Evolutionary conservation across 108 stramenopile species (phyloP), one percentile per base, ranked within the genome.

Genomic region (Aurantiochytrium sp.): DNA sequence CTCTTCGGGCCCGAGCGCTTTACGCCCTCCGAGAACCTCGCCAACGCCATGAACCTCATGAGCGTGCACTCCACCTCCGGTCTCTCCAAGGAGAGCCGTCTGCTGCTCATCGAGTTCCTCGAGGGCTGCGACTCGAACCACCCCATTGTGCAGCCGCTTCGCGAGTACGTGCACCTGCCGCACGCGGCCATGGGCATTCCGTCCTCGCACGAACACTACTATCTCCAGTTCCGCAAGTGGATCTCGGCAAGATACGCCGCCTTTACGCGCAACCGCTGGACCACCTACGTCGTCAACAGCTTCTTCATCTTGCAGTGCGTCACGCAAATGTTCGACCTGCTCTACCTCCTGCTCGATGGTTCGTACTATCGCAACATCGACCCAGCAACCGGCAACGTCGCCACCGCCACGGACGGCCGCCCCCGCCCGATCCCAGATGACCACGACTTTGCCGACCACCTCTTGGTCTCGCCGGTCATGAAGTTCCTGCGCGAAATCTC

Each of bases 41-140:
- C 73, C 39, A 81, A 81, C 73, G 73, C 73, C 45, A 41, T 81
- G 73, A 81, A 81, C 2, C 45, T 81, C 27, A 81, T 81, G 73
- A 81, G 73, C 32, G 73, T 81, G 39, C 30, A 81, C 45, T 81
- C 73, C 12, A 81, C 73, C 8, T 6, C 45, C 17, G 73, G 73
- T 42, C 73, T 81, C 21, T 81, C 73, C 42, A 81, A 81, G 73
- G 73, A 81, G 45, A 48, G 42, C 24, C 12, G 73, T 12, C 73
- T 81, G 36, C 21, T 81, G 12, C 73, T 81, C 45, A 48, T 81
- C 19, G 73, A 81, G 45, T 24, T 81, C 12, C n/a, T 81, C 27
- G 73, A 81, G 45, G 42, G 45, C 8, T 81, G 42, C 19, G 73
- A 81, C 45, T 15, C 39, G 3, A 48, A 81, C 39, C 73, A 81